phyloP scores from a whole-genome alignment of 106 monocot species.

The Dactylorhiza incarnata region DNA sequence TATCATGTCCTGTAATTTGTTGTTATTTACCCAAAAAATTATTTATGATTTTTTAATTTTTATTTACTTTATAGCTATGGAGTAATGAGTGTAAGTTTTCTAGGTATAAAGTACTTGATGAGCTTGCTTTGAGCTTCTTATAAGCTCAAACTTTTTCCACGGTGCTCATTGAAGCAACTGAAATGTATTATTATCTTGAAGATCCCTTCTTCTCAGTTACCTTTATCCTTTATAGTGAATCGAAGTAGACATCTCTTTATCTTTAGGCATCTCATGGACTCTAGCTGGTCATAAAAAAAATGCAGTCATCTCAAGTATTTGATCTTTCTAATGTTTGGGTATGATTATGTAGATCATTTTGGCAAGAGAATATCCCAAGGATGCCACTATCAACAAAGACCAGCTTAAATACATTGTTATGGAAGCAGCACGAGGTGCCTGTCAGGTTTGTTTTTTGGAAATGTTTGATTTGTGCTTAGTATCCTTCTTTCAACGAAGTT shows the following conservation, averaged over 20 bases:
- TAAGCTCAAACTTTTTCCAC: background rate
- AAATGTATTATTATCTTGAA: background rate
- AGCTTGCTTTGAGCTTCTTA: background rate
- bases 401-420: constrained; percentile 91
- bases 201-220: background rate
- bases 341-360: constrained; percentile 65
- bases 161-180: background rate
- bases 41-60: background rate
- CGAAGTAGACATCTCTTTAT: background rate
- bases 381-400: constrained; percentile 79
- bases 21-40: background rate
- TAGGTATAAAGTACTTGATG: background rate
- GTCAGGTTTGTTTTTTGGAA: constrained; percentile 64
- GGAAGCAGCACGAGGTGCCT: constrained; percentile 87
- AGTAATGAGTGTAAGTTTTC: background rate
- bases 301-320: background rate
- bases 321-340: background rate
- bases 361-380: constrained; percentile 95
- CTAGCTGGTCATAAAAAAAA: background rate
- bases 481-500: background rate
- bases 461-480: background rate
- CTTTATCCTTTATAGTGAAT: background rate
- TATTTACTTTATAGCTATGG: background rate
- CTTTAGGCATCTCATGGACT: background rate
- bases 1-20: background rate